Conservation (phyloP, 2,329 filamentous ascomycete species). For the Huntiella omanensis region DNA sequence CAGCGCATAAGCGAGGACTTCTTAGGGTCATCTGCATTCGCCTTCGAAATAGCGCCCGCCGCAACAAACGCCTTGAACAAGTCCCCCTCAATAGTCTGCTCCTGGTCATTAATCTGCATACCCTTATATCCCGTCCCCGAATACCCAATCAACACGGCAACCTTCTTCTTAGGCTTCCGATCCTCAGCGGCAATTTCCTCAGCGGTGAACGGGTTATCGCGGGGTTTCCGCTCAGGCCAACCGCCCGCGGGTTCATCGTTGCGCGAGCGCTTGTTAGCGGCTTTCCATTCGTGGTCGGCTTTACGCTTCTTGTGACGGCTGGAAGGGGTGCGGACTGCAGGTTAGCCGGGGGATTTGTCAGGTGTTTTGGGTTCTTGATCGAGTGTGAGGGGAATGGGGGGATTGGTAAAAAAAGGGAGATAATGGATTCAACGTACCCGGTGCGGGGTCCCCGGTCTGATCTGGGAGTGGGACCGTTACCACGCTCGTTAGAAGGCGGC, state of each 20-base stretch:
- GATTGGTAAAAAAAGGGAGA: too few relatives aligned
- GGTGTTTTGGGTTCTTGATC: neutral
- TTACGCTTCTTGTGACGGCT: constrained; percentile 12
- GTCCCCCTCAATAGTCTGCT: constrained; percentile 93
- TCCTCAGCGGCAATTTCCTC: constrained; percentile 80
- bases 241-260: constrained; percentile 10
- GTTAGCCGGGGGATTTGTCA: constrained; percentile 10
- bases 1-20: constrained; percentile 90
- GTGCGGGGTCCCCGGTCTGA: constrained; percentile 8
- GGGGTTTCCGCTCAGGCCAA: constrained; percentile 10
- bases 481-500: constrained; percentile 1
- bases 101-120: constrained; percentile 70
- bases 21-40: constrained; percentile 89
- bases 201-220: constrained; percentile 34
- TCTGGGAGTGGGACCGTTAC: constrained; percentile 2
- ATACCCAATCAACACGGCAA: constrained; percentile 88
- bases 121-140: constrained; percentile 92
- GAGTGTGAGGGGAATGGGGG: neutral
- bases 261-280: constrained; percentile 9
- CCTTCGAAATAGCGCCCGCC: constrained; percentile 86
- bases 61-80: constrained; percentile 81
- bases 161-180: constrained; percentile 83
- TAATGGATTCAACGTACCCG: constrained; percentile 4
- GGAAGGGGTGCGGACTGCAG: neutral
- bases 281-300: constrained; percentile 8